Base-by-base conservation (phyloP, 163 green algal species). In the Prototheca cutis region DNA sequence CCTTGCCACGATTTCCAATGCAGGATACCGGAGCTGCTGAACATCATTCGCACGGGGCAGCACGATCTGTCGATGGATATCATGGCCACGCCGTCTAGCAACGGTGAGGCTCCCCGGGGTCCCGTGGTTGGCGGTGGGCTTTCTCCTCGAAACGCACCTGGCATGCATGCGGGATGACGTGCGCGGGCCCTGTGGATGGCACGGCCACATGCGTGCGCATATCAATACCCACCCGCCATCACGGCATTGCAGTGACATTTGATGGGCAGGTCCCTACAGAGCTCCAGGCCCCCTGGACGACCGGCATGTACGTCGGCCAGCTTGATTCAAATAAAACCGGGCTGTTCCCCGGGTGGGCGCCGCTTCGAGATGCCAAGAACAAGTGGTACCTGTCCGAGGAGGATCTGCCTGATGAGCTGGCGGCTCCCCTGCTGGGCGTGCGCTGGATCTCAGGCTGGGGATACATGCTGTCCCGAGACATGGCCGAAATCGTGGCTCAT, bases 401-500 rank as follows among this genome's bases (percentile, higher is more conserved):
- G 0, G 59, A 68, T 13, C 59, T 72, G 24, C 59, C 63, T 1
- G 59, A 69, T 6, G 40, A 53, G 36, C 25, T 48, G 10, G 56
- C 60, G 2, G 52, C 53, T 17, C 27, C 28, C 13, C 29, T 58
- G 18, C 45, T 59, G n/a, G 54, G 69, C 18, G 47, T 66, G 25
- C 59, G 69, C 53, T 76, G 69, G 69, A 39, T 30, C 29, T 62
- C 52, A 6, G 69, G 69, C 25, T 76, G 69, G 69, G 69, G 63
- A 31, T 76, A 76, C 63, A n/a, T 72, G 27, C 36, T 76, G 24
- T 66, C 52, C 2, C 63, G 62, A 25, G 69, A 76, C 47, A 34
- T 72, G 27, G 69, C 53, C 1, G 24, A 70, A 30, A 31, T 65
- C 17, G 53, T 72, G 15, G 21, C 21, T 24, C 48, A 66, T 31